phyloP scores from a whole-genome alignment of 1,284 basidiomycete genomes.

The Sanguinoderma infundibulare region DNA sequence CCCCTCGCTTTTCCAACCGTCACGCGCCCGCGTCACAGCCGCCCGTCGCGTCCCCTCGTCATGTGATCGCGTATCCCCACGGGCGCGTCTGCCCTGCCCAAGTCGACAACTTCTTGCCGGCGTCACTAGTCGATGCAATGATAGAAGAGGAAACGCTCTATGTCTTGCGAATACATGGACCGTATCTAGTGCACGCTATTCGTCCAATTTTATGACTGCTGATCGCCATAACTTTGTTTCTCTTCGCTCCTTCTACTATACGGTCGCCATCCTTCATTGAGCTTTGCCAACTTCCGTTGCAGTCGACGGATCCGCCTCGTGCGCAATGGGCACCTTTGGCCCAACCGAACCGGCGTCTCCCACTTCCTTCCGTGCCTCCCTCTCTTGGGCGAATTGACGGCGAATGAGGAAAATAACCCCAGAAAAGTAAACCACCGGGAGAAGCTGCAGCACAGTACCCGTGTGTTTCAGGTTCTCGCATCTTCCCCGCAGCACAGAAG shows the following conservation, averaged over 20 bases:
- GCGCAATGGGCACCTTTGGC: constrained; percentile 3
- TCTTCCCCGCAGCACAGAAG: background rate
- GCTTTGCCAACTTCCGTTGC: background rate
- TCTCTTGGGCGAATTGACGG: constrained; percentile 50
- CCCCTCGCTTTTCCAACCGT: constrained; percentile 12
- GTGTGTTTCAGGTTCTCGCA: background rate
- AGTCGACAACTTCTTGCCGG: too few relatives aligned
- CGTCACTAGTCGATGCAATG: background rate
- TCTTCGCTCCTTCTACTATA: too few relatives aligned
- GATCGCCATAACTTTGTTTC: too few relatives aligned
- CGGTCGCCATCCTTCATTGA: background rate
- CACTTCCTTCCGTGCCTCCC: constrained; percentile 1
- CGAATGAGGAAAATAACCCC: constrained; percentile 51
- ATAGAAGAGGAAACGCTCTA: background rate
- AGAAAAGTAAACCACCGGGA: constrained; percentile 49
- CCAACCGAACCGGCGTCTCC: background rate
- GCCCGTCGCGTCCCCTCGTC: background rate
- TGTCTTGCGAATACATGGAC: too few relatives aligned
- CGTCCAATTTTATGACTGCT: too few relatives aligned
- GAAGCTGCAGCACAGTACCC: constrained; percentile 43
- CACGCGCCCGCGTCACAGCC: constrained; percentile 7
- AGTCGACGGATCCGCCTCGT: constrained; percentile 6
- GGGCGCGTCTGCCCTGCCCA: background rate
- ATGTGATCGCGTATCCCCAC: constrained; percentile 9
- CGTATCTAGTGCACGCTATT: too few relatives aligned